A percentile compares a stretch with the other conserved stretches of the same genome.
Conservation (phyloP, 371 early-diverging fungal species). For the Actinomortierella ambigua region DNA sequence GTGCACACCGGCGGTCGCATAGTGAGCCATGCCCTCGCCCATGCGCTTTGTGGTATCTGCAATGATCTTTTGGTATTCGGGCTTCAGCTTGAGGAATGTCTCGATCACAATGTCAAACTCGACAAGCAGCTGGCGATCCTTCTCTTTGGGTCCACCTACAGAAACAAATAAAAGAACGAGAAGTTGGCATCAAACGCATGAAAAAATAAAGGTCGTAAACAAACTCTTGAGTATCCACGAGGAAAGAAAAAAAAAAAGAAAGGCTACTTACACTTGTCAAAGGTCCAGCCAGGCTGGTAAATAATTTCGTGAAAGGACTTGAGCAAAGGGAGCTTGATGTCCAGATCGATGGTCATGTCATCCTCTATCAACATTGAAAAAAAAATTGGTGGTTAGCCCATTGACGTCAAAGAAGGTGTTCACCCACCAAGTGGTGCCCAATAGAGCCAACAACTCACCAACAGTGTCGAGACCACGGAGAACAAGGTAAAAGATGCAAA, state of each 20-base stretch:
- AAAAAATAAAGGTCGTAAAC: constrained; percentile 1
- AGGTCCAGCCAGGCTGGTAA: constrained; percentile 87
- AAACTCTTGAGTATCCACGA: constrained; percentile 46
- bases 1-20: constrained; percentile 63
- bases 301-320: constrained; percentile 81
- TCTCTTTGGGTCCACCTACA: constrained; percentile 87
- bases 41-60: constrained; percentile 89
- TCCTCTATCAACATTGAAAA: constrained; percentile 69
- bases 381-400: too few relatives aligned
- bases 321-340: constrained; percentile 78
- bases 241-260: background rate
- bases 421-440: too few relatives aligned
- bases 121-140: constrained; percentile 88
- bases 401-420: too few relatives aligned
- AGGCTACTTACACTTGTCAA: constrained; percentile 67
- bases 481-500: constrained; percentile 92
- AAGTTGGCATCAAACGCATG: background rate
- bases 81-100: constrained; percentile 81
- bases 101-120: constrained; percentile 90
- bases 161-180: background rate
- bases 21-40: constrained; percentile 97
- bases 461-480: constrained; percentile 96
- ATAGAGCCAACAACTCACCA: constrained; percentile 48
- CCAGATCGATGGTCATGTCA: constrained; percentile 89
- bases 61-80: constrained; percentile 81